A percentile compares a stretch with the other conserved stretches of the same genome.
phyloP scores from a whole-genome alignment of 306 rosid genomes.

The Castanospermum australe region DNA sequence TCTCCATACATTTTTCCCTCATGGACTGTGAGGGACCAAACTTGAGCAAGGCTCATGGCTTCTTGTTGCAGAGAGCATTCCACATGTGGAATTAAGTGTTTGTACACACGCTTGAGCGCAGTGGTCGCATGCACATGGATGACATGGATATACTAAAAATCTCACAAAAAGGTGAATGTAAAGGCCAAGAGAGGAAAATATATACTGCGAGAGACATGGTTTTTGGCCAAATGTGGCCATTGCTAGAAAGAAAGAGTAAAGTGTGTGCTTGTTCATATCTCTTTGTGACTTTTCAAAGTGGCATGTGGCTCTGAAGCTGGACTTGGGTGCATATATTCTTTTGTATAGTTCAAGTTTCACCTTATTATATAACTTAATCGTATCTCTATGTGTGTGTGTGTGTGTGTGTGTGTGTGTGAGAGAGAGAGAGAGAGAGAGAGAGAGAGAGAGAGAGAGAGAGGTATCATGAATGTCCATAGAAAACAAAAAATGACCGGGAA shows the following conservation, averaged over 20 bases:
- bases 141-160: slow-evolving; percentile 22
- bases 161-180: slow-evolving; percentile 21
- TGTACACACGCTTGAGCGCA: slow-evolving; percentile 35
- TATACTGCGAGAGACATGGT: neutral
- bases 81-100: slow-evolving; percentile 22
- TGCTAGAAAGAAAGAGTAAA: slow-evolving; percentile 18
- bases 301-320: slow-evolving; percentile 15
- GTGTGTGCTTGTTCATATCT: neutral
- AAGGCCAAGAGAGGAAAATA: neutral
- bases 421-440: too few species aligned
- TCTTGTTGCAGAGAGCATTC: neutral
- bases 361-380: neutral
- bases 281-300: neutral
- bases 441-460: too few species aligned
- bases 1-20: slow-evolving; percentile 16
- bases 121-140: slow-evolving; percentile 23
- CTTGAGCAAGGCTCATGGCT: slow-evolving; percentile 39
- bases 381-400: neutral
- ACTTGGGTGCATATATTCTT: slow-evolving; percentile 24
- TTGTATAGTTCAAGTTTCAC: slow-evolving; percentile 22
- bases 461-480: too few species aligned
- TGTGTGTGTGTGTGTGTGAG: too few species aligned
- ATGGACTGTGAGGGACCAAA: slow-evolving; percentile 30
- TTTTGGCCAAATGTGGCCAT: slow-evolving; percentile 15
- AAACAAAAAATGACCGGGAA: too few species aligned